Evolutionary conservation across 371 early-diverging fungal species (phyloP).

Genomic region (Mucor saturninus): DNA sequence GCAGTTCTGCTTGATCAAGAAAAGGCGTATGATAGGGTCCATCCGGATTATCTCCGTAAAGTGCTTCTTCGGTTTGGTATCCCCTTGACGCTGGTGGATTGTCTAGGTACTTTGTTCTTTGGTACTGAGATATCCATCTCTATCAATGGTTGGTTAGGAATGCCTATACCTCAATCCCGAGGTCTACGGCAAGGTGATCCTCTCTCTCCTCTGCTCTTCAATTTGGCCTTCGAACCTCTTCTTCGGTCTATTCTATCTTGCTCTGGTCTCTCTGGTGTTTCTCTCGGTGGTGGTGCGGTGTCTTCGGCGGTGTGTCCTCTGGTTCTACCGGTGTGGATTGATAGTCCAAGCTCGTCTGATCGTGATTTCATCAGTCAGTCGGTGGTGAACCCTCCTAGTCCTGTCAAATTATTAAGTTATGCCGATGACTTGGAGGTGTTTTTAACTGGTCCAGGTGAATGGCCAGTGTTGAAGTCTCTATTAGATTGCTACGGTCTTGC

Average conservation of each 20-base stretch:
- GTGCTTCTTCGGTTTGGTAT: slow-evolving; percentile 2
- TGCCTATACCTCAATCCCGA: not conserved
- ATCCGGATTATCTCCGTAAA: slow-evolving; percentile 17
- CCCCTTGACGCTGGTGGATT: not conserved
- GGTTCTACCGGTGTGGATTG: not conserved
- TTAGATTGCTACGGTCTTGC: slow-evolving; percentile 4
- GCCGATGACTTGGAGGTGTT: slow-evolving; percentile 30
- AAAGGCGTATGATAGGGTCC: slow-evolving; percentile 30
- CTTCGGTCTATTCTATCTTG: not conserved
- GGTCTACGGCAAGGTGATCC: slow-evolving; percentile 27
- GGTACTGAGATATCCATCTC: not conserved
- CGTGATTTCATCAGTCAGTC: not conserved
- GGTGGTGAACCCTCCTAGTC: slow-evolving; percentile 13
- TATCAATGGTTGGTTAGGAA: slow-evolving; percentile 17
- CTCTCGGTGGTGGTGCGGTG: not conserved
- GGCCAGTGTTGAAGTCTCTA: not conserved
- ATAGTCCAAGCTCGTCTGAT: slow-evolving; percentile 14
- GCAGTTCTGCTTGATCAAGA: slow-evolving; percentile 18
- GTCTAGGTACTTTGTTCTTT: slow-evolving; percentile 13
- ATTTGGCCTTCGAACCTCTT: slow-evolving; percentile 18
- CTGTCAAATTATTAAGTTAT: slow-evolving; percentile 24
- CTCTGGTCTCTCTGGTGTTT: not conserved
- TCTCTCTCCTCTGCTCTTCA: slow-evolving; percentile 19
- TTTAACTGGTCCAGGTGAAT: slow-evolving; percentile 8
- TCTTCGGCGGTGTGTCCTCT: not conserved